A percentile compares a stretch with the other conserved stretches of the same genome.
phyloP scores from a whole-genome alignment of 148 eudicot species.

The Rhododendron simsii region DNA sequence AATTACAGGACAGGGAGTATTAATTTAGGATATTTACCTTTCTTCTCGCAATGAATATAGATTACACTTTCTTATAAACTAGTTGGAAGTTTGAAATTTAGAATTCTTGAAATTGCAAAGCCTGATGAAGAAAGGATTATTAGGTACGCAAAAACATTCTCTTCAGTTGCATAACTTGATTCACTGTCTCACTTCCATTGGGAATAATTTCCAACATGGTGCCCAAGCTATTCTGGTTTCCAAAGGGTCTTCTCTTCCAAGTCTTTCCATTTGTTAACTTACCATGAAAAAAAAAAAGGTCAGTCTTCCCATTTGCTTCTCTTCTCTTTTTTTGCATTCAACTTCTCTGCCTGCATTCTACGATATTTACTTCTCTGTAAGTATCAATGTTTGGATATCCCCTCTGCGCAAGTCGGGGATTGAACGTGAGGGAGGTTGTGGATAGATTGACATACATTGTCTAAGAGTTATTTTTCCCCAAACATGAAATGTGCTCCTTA shows the following conservation, averaged over 20 bases:
- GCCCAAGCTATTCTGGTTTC: background rate
- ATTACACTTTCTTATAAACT: background rate
- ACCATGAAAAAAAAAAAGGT: background rate
- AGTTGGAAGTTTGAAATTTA: background rate
- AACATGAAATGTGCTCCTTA: background rate
- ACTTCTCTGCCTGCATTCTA: background rate
- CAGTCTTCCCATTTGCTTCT: background rate
- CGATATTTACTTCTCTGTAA: background rate
- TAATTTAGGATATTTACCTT: background rate
- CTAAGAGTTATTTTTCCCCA: background rate
- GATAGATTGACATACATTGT: background rate
- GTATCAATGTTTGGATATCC: background rate
- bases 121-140: background rate
- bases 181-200: background rate
- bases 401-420: background rate
- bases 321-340: background rate
- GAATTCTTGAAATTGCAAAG: background rate
- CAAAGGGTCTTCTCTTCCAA: background rate
- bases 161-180: background rate
- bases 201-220: background rate
- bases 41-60: background rate
- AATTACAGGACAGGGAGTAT: background rate
- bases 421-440: background rate
- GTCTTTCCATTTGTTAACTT: background rate
- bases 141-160: background rate